Evolutionary conservation across 495 filamentous ascomycete genomes (phyloP), one percentile per base, ranked within the genome.

Genomic region (Neurospora sublineolata): DNA sequence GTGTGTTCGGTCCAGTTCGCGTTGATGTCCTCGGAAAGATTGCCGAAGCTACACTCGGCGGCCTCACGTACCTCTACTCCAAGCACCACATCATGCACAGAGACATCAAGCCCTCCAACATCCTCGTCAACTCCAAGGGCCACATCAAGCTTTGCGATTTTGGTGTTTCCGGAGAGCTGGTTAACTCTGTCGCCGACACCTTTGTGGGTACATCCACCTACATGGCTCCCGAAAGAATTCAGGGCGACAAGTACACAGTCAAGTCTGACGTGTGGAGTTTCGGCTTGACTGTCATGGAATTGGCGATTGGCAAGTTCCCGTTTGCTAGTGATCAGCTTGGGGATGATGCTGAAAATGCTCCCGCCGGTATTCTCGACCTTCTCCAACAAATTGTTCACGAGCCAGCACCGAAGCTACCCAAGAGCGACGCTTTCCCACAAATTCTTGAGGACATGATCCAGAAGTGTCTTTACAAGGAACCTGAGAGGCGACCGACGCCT

Each of bases 21-120:
- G 94, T 99, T n/a, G 96, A 99, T 77, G 96, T 99, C 1, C 86
- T 99, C 4, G 95, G 95, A n/a, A 99, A 99, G 84, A 97, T 99
- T 72, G 94, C 95, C 7, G 96, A 98, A 84, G 94, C 96, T 1
- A 92, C 97, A n/a, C 86, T 99, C 12, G 94, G 92, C 46, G 95
- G 95, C 39, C 86, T 99, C 36, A 93, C 92, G 18, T 99, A 99
- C 78, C 90, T 99, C 69, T 99, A 98, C 81, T 90, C 91, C 75
- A 89, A 89, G 58, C 94, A 98, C 77, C 92, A 93, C 72, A 99
- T 99, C 77, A 97, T 99, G 91, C 95, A 99, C 79, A 90, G 95
- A 73, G 95, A 99, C 80, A 97, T 99, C 83, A 99, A 99, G 77
- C 95, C 95, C 2, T 98, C 95, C 46, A 99, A 99, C 79, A 91